phyloP scores from a whole-genome alignment of 176 grass and related monocot species.

The Musa itinerans region DNA sequence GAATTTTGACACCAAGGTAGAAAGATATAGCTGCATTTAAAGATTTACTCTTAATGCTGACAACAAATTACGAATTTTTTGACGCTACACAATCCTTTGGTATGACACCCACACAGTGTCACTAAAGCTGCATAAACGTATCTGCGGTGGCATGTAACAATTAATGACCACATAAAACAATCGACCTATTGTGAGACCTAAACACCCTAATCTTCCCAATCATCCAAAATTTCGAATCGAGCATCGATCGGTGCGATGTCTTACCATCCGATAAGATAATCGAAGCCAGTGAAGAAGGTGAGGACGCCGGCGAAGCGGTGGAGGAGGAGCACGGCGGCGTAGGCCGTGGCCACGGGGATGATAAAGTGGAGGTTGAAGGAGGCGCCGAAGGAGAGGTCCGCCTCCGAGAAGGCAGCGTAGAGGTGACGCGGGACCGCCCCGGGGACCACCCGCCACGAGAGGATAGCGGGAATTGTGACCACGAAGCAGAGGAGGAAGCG shows the following conservation, averaged over 20 bases:
- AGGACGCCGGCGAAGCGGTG: slow-evolving; percentile 58
- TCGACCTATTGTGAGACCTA: not conserved
- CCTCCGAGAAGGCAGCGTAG: slow-evolving; percentile 69
- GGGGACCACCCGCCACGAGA: slow-evolving; percentile 63
- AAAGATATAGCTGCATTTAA: too few relatives aligned
- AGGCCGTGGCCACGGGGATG: slow-evolving; percentile 62
- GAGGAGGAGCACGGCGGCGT: slow-evolving; percentile 67
- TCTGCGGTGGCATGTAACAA: too few relatives aligned
- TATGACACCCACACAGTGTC: too few relatives aligned
- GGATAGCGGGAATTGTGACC: slow-evolving; percentile 77
- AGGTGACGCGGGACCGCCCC: slow-evolving; percentile 46
- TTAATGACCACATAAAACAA: not conserved
- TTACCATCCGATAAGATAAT: slow-evolving; percentile 92
- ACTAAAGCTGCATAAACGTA: too few relatives aligned
- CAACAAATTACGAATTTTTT: too few relatives aligned
- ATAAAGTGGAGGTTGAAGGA: slow-evolving; percentile 89
- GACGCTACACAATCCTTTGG: too few relatives aligned
- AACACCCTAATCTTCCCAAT: not conserved
- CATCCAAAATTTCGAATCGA: slow-evolving; percentile 1
- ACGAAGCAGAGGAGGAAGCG: slow-evolving; percentile 95
- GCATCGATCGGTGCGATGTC: not conserved
- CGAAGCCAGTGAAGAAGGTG: slow-evolving; percentile 87
- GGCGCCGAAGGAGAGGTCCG: slow-evolving; percentile 61
- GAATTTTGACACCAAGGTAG: too few relatives aligned
- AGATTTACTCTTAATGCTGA: too few relatives aligned